Evolutionary conservation across 495 filamentous ascomycete genomes (phyloP).

Genomic region (Hamigera avellanea): DNA sequence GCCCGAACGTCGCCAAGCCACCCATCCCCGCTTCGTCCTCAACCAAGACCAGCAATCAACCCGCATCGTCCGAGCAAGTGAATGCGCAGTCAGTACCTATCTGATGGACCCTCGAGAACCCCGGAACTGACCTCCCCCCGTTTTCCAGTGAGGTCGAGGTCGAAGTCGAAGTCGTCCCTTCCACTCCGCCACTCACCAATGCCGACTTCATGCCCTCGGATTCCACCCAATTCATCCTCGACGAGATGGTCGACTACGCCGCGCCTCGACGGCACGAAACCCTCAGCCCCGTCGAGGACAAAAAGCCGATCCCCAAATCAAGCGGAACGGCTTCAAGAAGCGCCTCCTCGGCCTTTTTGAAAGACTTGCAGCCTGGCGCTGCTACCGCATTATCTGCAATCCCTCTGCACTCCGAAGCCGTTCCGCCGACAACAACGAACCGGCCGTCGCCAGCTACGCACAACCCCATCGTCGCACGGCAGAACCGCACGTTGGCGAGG

Average conservation of each 20-base stretch:
- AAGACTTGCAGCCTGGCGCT: no score
- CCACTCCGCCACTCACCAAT: conserved; percentile 3
- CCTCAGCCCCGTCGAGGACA: conserved; percentile 4
- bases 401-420: no score
- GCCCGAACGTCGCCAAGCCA: conserved; percentile 7
- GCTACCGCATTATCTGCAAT: no score
- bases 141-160: conserved; percentile 4
- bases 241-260: conserved; percentile 14
- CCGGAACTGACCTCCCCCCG: conserved; percentile 6
- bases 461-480: no score
- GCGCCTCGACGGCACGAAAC: conserved; percentile 1
- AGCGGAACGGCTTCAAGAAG: no score
- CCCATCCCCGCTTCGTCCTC: conserved; percentile 2
- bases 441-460: no score
- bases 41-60: conserved; percentile 5
- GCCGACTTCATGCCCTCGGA: conserved; percentile 18
- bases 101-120: conserved; percentile 1
- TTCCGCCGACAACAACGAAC: no score
- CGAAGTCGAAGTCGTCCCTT: background rate
- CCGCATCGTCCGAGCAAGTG: background rate
- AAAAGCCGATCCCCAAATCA: no score
- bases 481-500: no score
- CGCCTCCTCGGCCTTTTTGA: no score
- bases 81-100: conserved; percentile 24
- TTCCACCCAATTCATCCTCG: conserved; percentile 20